Evolutionary conservation across 2,329 filamentous ascomycete species (phyloP).

Genomic region (Verticillium klebahnii): DNA sequence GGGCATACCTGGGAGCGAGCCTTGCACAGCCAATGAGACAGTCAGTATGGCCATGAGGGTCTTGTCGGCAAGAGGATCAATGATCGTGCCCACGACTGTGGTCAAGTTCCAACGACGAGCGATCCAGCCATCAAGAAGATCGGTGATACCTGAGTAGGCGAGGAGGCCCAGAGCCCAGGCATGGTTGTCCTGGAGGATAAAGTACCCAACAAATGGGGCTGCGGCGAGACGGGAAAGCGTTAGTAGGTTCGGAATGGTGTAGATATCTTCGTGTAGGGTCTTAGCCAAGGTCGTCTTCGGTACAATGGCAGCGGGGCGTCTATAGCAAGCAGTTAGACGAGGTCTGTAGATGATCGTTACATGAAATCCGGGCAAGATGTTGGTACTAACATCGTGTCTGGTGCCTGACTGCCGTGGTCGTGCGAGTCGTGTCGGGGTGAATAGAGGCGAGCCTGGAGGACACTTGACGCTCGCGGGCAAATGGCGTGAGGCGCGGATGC

Average conservation of each 20-base stretch:
- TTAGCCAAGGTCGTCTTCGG: neutral
- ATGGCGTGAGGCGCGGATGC: neutral
- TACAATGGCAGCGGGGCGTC: neutral
- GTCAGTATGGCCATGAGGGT: constrained; percentile 90
- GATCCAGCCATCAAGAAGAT: constrained; percentile 91
- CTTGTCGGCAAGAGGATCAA: constrained; percentile 97
- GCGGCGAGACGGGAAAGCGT: constrained; percentile 81
- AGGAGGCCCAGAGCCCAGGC: constrained; percentile 79
- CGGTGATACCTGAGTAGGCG: constrained; percentile 85
- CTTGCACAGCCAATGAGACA: constrained; percentile 77
- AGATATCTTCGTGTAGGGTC: constrained; percentile 76
- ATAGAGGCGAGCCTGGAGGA: neutral
- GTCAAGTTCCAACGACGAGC: constrained; percentile 81
- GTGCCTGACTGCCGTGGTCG: neutral
- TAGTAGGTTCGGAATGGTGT: constrained; percentile 90
- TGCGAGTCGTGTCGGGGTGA: neutral
- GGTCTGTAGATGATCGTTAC: neutral
- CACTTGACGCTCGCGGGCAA: neutral
- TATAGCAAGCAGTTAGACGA: neutral
- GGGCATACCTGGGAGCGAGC: constrained; percentile 67
- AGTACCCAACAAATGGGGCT: constrained; percentile 82
- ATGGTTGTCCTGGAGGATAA: constrained; percentile 79
- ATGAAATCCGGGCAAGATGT: neutral
- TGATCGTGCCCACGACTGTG: constrained; percentile 90
- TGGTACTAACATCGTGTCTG: neutral